Base-by-base conservation (phyloP, 768 basidiomycete species). In the Hericium erinaceus region DNA sequence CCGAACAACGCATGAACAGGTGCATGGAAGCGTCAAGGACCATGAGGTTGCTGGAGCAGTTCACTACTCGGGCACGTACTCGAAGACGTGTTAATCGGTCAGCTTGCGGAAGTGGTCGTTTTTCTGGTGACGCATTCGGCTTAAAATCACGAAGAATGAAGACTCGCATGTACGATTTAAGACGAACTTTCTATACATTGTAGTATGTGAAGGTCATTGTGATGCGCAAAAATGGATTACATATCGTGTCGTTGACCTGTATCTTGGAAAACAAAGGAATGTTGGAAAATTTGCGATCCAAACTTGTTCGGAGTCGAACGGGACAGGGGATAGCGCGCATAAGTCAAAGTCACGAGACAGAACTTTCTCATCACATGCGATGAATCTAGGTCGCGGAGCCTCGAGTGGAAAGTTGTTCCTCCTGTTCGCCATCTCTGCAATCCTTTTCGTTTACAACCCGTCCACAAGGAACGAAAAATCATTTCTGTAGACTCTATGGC, bases 21-120 rank as follows among this genome's bases (percentile, higher is more conserved):
- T 67, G 13, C 70, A 72, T 44, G 83, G 78, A 41, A 72, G 70
- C 18, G 62, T 87, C 18, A 55, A 61, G 39, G 12, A 49, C 13
- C 57, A 56, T 56, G 76, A 81, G 26, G 60, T 72, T 49, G 80
- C 76, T 0, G 76, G 78, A 2, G 80, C 75, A 8, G 75, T 74
- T 37, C 61, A 70, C 57, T 65, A 74, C 40, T 80, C 76, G 50
- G 85, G 87, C 12, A 88, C 88, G 3, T 89, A 80, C 66, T 77
- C 86, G 51, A 86, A 82, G 65, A 71, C 80, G 16, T 90, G 87
- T 68, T 89, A 72, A 75, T 52, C 28, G 52, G 16, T n/a, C 18
- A 48, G 6, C 33, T 7, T 10, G 33, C 7, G 33, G 33, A 33
- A 33, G 33, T 33, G 33, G 33, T 33, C 33, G 33, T 33, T 4